Conservation (phyloP, 805 yeast species). For the Danielia oregonensis region DNA sequence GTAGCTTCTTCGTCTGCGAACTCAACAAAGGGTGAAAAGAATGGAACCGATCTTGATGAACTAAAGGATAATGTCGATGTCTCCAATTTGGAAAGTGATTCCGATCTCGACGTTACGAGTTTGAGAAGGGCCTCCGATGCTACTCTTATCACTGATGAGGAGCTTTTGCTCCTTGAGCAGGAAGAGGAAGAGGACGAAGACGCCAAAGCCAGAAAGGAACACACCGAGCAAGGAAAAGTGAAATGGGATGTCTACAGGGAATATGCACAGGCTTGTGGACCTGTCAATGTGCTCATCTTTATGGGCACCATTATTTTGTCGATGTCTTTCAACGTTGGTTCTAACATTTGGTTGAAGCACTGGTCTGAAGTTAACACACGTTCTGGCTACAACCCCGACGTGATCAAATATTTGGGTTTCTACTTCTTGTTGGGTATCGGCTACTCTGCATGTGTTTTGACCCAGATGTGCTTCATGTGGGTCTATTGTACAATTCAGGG, state of each 20-base stretch:
- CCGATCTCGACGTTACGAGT: constrained; percentile 27
- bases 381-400: constrained; percentile 66
- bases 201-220: constrained; percentile 58
- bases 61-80: constrained; percentile 21
- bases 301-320: constrained; percentile 53
- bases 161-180: constrained; percentile 16
- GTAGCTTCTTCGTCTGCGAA: constrained; percentile 12
- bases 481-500: constrained; percentile 80
- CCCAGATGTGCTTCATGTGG: constrained; percentile 71
- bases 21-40: constrained; percentile 19
- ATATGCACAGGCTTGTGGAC: constrained; percentile 86
- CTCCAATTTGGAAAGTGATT: constrained; percentile 25
- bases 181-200: constrained; percentile 34
- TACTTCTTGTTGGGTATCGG: constrained; percentile 73
- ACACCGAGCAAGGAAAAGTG: constrained; percentile 89
- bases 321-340: constrained; percentile 58
- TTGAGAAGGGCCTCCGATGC: constrained; percentile 66
- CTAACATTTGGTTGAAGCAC: constrained; percentile 91
- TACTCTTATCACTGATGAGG: constrained; percentile 37
- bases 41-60: constrained; percentile 8
- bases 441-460: constrained; percentile 55
- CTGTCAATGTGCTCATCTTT: constrained; percentile 57
- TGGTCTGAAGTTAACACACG: constrained; percentile 91
- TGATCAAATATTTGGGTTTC: constrained; percentile 66
- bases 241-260: constrained; percentile 79